Conservation (phyloP, 176 grass and related monocot genomes). For the Panicum miliaceum region DNA sequence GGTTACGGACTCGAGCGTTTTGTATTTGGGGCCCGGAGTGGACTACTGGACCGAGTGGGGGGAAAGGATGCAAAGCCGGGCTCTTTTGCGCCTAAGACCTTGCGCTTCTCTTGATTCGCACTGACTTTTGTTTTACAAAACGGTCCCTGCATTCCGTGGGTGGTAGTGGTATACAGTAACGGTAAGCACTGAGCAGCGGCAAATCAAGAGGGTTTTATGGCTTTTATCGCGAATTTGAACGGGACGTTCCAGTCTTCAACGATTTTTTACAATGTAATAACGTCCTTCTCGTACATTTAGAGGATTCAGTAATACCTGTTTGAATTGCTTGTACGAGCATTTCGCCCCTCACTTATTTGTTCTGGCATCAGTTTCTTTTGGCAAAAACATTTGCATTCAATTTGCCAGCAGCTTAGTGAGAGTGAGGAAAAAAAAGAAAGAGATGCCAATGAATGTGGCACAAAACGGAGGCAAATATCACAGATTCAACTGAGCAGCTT, state of each 20-base stretch:
- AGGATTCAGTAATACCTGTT: background rate
- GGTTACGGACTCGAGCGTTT: constrained; percentile 45
- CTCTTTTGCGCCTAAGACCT: background rate
- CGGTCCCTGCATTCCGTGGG: too few species aligned
- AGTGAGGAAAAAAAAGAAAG: background rate
- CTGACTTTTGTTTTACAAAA: background rate
- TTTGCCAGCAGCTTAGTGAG: background rate
- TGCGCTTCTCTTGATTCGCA: rapidly evolving
- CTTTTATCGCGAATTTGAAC: constrained; percentile 1
- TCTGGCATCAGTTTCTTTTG: background rate
- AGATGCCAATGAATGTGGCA: background rate
- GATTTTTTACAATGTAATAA: too few species aligned
- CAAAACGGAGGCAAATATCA: background rate
- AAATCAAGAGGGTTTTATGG: background rate
- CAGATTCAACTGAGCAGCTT: background rate
- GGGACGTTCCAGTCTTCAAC: too few species aligned
- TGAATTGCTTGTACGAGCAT: background rate
- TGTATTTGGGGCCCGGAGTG: background rate
- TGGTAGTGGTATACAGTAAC: background rate
- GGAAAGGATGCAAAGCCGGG: background rate
- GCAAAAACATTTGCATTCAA: background rate
- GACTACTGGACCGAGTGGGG: too few species aligned
- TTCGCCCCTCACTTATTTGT: background rate
- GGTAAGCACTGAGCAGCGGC: background rate
- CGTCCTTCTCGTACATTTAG: background rate